Conservation (phyloP, 768 basidiomycete species). For the Lactifluus pinguis region DNA sequence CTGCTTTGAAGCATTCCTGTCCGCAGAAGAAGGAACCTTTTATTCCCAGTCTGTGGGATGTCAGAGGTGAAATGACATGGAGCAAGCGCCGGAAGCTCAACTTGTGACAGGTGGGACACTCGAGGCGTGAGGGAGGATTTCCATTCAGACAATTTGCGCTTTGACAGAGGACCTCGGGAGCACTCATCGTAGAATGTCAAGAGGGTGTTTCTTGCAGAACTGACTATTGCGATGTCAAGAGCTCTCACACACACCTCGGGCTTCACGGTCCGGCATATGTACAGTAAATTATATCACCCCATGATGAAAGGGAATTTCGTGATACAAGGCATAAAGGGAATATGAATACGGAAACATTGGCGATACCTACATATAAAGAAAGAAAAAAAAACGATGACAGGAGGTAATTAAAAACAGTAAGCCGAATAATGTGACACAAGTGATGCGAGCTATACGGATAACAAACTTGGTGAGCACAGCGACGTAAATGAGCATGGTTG, state of each 20-base stretch:
- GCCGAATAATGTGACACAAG: constrained; percentile 13
- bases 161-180: constrained; percentile 47
- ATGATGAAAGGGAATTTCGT: background rate
- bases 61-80: background rate
- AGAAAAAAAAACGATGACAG: constrained; percentile 7
- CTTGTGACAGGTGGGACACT: constrained; percentile 95
- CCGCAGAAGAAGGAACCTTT: constrained; percentile 85
- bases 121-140: constrained; percentile 75
- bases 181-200: constrained; percentile 27
- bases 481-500: constrained; percentile 11
- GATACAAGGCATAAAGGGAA: constrained; percentile 11
- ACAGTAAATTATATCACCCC: background rate
- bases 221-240: no score
- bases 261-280: background rate
- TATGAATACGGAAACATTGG: constrained; percentile 1
- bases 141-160: constrained; percentile 66
- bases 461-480: constrained; percentile 16
- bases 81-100: constrained; percentile 29
- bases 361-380: constrained; percentile 12
- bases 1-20: constrained; percentile 93
- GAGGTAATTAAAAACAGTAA: constrained; percentile 7
- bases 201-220: background rate
- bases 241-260: background rate
- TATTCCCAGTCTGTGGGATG: constrained; percentile 55
- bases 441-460: constrained; percentile 16